These are phyloP conservation scores for Hypoxylon trugodes DNA, from an alignment of 495 filamentous ascomycete genomes.

Conservation along the genomic window DNA sequence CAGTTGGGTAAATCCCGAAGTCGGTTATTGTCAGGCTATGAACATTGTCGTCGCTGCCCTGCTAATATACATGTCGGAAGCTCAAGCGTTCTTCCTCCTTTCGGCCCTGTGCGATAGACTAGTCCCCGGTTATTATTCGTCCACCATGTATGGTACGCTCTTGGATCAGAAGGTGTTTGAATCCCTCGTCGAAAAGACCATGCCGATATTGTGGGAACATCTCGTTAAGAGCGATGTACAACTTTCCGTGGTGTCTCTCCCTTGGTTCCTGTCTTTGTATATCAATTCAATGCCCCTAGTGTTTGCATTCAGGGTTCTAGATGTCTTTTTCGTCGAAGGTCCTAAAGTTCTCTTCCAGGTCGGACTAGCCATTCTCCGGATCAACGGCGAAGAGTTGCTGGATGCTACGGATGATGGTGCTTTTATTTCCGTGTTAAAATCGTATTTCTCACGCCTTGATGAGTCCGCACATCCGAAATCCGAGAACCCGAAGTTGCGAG, in stretches of 20 bases:
- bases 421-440: constrained; percentile 95
- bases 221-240: constrained; percentile 94
- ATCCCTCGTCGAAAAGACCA: constrained; percentile 95
- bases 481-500: constrained; percentile 89
- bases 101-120: constrained; percentile 92
- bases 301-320: constrained; percentile 94
- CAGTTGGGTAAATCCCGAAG: constrained; percentile 93
- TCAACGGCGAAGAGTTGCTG: constrained; percentile 96
- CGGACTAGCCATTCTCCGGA: constrained; percentile 92
- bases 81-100: constrained; percentile 94
- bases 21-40: constrained; percentile 99
- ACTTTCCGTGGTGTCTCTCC: constrained; percentile 96
- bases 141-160: constrained; percentile 97
- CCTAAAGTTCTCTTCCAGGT: constrained; percentile 98
- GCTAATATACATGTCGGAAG: constrained; percentile 97
- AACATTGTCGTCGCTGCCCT: constrained; percentile 97
- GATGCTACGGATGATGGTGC: constrained; percentile 95
- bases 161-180: constrained; percentile 98
- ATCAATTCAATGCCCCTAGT: constrained; percentile 99
- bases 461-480: constrained; percentile 96
- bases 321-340: constrained; percentile 98
- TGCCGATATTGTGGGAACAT: constrained; percentile 98
- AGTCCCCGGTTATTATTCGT: constrained; percentile 95
- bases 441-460: constrained; percentile 91
- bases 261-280: constrained; percentile 97